Evolutionary conservation across 441 rosid species (phyloP), one percentile per base, ranked within the genome.

Genomic region (Erysimum pusillum): DNA sequence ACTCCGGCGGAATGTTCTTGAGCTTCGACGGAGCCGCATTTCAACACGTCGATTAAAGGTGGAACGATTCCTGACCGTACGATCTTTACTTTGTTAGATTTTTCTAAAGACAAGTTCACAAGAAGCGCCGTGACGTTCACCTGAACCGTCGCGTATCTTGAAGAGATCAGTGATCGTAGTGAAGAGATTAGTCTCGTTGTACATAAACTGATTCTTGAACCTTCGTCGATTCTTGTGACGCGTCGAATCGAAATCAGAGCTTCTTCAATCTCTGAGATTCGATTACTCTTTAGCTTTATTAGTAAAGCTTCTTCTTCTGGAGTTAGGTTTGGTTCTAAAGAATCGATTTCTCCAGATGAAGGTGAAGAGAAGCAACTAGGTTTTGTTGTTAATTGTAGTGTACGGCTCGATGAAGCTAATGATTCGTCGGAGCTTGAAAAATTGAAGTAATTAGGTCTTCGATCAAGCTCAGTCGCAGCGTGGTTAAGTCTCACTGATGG

Each of bases 21-120:
- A 5, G 92, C 93, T 69, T 95, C 96, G 1, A 80, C 73, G 5
- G 85, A 88, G 17, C 97, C 98, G 39, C 85, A 60, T 77, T 87
- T 95, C 48, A 95, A 67, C 14, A 89, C 95, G 45, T 90, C 89
- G 28, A 95, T 82, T 49, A 95, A 59, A 4, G 67, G 77, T 1
- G 96, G 99, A 31, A 91, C 88, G 68, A 93, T 76, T 67, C 99
- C 99, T 35, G 93, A 89, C 71, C 99, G 87, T 54, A 91, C 87
- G 77, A 95, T 93, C 87, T 83, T 85, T 17, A 89, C 84, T 76
- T 91, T 93, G 72, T 95, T 93, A 7, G 60, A 71, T 78, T 82
- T 87, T 73, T 87, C 93, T 13, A 95, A 63, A 0, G 98, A 95
- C 22, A 95, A 64, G 51, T 95, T 95, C 58, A 95, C 97, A 11